Evolutionary conservation across 352 stramenopile genomes (phyloP), one percentile per base, ranked within the genome.

Genomic region (Phytophthora podocarpi): DNA sequence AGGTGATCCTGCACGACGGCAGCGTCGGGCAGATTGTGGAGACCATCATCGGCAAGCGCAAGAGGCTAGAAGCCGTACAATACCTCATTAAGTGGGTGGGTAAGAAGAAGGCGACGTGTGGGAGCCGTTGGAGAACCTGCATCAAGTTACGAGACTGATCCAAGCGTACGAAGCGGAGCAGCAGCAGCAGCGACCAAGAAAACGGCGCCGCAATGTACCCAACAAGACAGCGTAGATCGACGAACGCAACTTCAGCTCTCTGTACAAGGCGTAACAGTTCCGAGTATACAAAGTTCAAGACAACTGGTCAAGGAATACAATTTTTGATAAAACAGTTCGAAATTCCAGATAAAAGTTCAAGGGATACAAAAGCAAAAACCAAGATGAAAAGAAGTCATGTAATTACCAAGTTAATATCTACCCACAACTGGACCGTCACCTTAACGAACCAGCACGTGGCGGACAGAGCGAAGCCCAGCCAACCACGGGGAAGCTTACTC

Each of bases 31-130:
- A 58, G 7, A 36, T 58, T 24, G 39, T 60, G 15, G 51, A 45
- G 15, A 31, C 30, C 1, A 9, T 51, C 11, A 7, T 59, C 13
- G 30, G n/a, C 39, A 51, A 59, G 51, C 39, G 37, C 27, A 15
- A 35, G 23, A 15, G 35, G 2, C 15, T 16, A 2, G 37, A 28
- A 12, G 3, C 3, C 11, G 15, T 43, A 21, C 27, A 50, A 27
- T 47, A 57, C 43, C 43, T 15, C 10, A n/a, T n/a, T n/a, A n/a
- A n/a, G n/a, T 57, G 48, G n/a, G 48, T 57, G 26, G n/a, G 48
- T 57, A 35, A 57, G 11, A 35, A 46, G 11, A 49, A 57, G 12
- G 18, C 20, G 13, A 36, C 32, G n/a, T n/a, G 11, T 45, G 31
- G 32, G 30, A 49, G 24, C 46, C 37, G 11, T 20, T 54, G 3